These are phyloP conservation scores for Ogataea allantospora DNA, from an alignment of 805 yeast genomes.

Conservation along the genomic window DNA sequence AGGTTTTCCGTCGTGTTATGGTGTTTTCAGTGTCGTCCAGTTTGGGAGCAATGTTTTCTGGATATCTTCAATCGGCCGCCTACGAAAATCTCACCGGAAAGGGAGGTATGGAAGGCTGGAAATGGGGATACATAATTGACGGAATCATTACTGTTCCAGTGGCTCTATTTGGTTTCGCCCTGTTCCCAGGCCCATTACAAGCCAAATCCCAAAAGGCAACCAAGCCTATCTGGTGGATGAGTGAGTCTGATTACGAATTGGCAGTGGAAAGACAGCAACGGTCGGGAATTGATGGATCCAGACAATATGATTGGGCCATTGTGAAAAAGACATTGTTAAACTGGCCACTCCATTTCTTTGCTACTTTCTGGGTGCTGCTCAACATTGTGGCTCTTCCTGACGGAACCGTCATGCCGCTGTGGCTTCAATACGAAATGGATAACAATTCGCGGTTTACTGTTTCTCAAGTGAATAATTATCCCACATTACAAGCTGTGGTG, in stretches of 20 bases:
- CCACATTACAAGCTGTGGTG: constrained; percentile 41
- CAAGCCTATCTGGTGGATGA: constrained; percentile 30
- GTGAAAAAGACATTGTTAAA: constrained; percentile 48
- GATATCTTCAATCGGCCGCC: constrained; percentile 45
- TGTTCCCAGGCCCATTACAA: constrained; percentile 50
- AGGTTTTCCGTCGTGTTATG: constrained; percentile 41
- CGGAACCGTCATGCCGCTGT: constrained; percentile 40
- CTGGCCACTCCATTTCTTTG: constrained; percentile 59
- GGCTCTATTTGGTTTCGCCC: constrained; percentile 51
- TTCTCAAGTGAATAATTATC: constrained; percentile 39
- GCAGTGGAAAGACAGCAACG: constrained; percentile 43
- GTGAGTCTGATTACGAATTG: constrained; percentile 27
- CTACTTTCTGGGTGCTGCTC: constrained; percentile 45
- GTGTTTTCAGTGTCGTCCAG: constrained; percentile 40
- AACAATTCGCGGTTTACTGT: constrained; percentile 29
- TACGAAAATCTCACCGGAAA: constrained; percentile 40
- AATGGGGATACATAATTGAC: constrained; percentile 67
- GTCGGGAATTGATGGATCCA: constrained; percentile 33
- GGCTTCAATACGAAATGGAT: constrained; percentile 34
- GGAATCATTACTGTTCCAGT: constrained; percentile 58
- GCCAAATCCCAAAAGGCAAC: constrained; percentile 21
- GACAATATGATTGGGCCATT: constrained; percentile 33
- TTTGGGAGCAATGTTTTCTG: constrained; percentile 43
- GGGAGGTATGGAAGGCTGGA: constrained; percentile 59
- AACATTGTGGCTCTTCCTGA: constrained; percentile 42